Conservation (phyloP, 192 early-diverging fungal species). For the Mortierella alpina region DNA sequence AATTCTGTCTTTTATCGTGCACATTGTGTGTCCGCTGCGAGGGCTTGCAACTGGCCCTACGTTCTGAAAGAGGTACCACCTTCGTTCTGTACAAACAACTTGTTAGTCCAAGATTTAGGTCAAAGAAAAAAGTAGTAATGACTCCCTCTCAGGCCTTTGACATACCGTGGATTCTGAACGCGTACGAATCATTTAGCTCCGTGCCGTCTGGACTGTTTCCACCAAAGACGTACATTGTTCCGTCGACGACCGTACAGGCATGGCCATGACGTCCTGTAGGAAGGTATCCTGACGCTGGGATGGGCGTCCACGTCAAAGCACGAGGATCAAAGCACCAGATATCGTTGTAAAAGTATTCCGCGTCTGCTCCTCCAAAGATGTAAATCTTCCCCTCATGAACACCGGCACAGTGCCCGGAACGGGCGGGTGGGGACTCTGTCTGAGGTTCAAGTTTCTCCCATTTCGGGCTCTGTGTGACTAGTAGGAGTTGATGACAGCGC, state of each 20-base stretch:
- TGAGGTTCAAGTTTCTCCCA: constrained; percentile 50
- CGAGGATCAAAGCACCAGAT: constrained; percentile 66
- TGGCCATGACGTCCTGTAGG: constrained; percentile 59
- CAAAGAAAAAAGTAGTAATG: background rate
- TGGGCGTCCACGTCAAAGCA: constrained; percentile 56
- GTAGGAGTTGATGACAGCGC: background rate
- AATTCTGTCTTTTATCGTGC: constrained; percentile 55
- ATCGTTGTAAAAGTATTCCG: constrained; percentile 63
- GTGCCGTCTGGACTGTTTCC: constrained; percentile 57
- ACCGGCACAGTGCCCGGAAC: constrained; percentile 45
- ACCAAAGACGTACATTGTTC: constrained; percentile 66
- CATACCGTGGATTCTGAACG: constrained; percentile 62
- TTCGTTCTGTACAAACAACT: constrained; percentile 43
- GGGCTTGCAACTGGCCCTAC: constrained; percentile 64
- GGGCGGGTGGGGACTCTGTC: constrained; percentile 51
- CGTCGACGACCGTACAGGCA: constrained; percentile 56
- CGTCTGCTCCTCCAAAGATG: constrained; percentile 65
- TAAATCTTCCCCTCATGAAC: constrained; percentile 41
- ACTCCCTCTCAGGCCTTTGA: background rate
- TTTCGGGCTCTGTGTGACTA: constrained; percentile 42
- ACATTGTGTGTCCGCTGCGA: constrained; percentile 59
- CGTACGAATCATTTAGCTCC: constrained; percentile 61
- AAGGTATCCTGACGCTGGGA: constrained; percentile 59
- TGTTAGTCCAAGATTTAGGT: background rate
- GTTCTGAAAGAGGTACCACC: constrained; percentile 71